These are phyloP conservation scores for Lactarius akahatsu DNA, from an alignment of 768 basidiomycete species.

Conservation along the genomic window DNA sequence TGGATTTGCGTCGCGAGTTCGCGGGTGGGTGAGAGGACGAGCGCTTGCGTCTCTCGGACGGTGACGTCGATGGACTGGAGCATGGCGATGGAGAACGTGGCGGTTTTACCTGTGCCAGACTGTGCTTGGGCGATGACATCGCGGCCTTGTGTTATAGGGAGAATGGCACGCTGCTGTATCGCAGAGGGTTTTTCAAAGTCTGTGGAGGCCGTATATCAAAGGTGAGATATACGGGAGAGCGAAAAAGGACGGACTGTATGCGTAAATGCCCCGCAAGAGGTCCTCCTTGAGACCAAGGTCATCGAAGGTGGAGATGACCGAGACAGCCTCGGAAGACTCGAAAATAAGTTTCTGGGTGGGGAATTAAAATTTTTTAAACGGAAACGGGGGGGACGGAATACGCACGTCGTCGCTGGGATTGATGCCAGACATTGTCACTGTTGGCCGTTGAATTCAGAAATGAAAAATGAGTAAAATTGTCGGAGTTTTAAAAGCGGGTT, in stretches of 20 bases:
- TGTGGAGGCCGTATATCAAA: slow-evolving; percentile 29
- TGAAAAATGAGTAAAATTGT: slow-evolving; percentile 31
- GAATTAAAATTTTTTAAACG: slow-evolving; percentile 4
- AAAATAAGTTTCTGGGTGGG: slow-evolving; percentile 79
- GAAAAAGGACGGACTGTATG: slow-evolving; percentile 73
- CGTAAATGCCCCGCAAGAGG: slow-evolving; percentile 94
- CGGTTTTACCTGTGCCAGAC: slow-evolving; percentile 99
- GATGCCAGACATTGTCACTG: slow-evolving; percentile 70
- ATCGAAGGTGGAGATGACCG: slow-evolving; percentile 86
- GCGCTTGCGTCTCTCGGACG: slow-evolving; percentile 92
- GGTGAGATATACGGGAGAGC: slow-evolving; percentile 9
- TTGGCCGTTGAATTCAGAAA: slow-evolving; percentile 41
- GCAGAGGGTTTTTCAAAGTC: slow-evolving; percentile 99
- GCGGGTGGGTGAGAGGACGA: slow-evolving; percentile 96
- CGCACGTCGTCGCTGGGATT: slow-evolving; percentile 82
- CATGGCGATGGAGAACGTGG: slow-evolving; percentile 97
- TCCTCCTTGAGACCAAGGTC: slow-evolving; percentile 93
- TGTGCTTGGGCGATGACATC: slow-evolving; percentile 99
- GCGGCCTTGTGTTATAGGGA: slow-evolving; percentile 92
- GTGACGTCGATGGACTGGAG: slow-evolving; percentile 97
- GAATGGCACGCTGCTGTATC: slow-evolving; percentile 96
- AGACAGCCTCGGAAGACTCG: slow-evolving; percentile 91
- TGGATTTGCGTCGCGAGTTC: slow-evolving; percentile 99
- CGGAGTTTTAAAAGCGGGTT: slow-evolving; percentile 23
- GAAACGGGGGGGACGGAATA: slow-evolving; percentile 26